These are phyloP conservation scores for Myrica gale DNA, from an alignment of 306 rosid genomes.

Conservation along the genomic window DNA sequence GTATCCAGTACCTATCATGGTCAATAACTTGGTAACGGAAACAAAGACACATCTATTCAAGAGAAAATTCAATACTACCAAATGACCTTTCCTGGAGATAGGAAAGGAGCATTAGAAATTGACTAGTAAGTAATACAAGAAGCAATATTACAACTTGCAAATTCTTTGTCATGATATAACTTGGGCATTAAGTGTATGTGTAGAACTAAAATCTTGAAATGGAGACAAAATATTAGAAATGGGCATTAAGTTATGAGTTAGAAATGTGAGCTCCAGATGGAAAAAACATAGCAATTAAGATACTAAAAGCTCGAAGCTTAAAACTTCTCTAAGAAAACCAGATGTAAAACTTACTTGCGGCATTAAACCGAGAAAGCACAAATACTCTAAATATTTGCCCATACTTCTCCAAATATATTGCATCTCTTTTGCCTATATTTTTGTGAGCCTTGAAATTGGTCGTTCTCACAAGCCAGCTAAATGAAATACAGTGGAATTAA, in stretches of 20 bases:
- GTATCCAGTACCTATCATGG: not conserved
- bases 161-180: not conserved
- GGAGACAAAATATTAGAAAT: not conserved
- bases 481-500: not conserved
- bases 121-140: too few relatives aligned
- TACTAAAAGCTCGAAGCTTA: not conserved
- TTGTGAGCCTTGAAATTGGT: not conserved
- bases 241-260: not conserved
- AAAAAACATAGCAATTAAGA: not conserved
- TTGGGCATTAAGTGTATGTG: too few relatives aligned
- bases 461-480: not conserved
- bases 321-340: not conserved
- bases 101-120: not conserved
- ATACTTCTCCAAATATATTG: too few relatives aligned
- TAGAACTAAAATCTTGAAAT: not conserved
- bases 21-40: too few relatives aligned
- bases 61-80: not conserved
- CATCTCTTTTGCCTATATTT: too few relatives aligned
- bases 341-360: constrained; percentile 69
- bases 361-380: too few relatives aligned
- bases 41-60: not conserved
- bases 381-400: too few relatives aligned
- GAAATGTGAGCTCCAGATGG: not conserved
- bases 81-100: not conserved
- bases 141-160: not conserved